Evolutionary conservation across 768 basidiomycete genomes (phyloP).

Genomic region (Tremella mesenterica): DNA sequence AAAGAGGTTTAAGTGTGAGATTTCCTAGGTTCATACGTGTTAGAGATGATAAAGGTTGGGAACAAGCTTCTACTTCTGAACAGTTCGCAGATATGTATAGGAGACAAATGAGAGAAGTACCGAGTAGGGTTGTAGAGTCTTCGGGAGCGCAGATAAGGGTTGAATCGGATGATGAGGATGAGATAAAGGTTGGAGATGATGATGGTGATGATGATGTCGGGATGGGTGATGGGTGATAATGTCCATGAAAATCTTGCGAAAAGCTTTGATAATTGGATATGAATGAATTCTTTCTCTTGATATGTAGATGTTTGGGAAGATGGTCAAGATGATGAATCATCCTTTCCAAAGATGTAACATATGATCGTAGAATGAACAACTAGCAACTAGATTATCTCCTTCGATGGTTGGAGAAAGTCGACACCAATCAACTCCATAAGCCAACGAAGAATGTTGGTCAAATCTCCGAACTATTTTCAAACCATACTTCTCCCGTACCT

Average conservation of each 20-base stretch:
- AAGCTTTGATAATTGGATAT: constrained; percentile 10
- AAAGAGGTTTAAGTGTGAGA: constrained; percentile 68
- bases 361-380: constrained; percentile 95
- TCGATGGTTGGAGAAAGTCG: constrained; percentile 44
- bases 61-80: constrained; percentile 62
- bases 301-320: constrained; percentile 50
- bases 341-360: constrained; percentile 68
- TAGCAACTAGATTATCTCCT: constrained; percentile 54
- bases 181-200: constrained; percentile 32
- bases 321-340: constrained; percentile 46
- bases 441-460: constrained; percentile 69
- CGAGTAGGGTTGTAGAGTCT: constrained; percentile 25
- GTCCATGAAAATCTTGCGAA: no score
- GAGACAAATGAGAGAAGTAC: constrained; percentile 49
- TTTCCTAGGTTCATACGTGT: constrained; percentile 77
- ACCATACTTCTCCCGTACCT: constrained; percentile 17
- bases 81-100: constrained; percentile 64
- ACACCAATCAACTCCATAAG: constrained; percentile 90
- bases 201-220: background rate
- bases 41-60: constrained; percentile 64
- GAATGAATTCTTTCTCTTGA: no score
- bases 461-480: constrained; percentile 55
- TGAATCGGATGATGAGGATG: constrained; percentile 47
- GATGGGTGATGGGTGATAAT: no score
- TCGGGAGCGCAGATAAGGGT: constrained; percentile 11